Base-by-base conservation (phyloP, 371 early-diverging fungal genomes). In the Apophysomyces elegans region DNA sequence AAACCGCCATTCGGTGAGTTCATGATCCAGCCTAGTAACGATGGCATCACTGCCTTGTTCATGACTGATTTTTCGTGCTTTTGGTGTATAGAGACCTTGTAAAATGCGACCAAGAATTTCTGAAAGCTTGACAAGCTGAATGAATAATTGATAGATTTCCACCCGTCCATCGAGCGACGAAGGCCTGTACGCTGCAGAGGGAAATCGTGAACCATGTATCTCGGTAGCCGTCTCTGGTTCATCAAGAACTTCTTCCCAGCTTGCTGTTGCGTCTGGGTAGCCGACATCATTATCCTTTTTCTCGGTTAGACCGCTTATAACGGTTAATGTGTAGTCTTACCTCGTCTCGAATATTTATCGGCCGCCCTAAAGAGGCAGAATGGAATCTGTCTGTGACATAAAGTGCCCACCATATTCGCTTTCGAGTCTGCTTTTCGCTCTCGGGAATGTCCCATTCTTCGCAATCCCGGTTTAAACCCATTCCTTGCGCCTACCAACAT, bases 1-100 rank as follows among this genome's bases (percentile, higher is more conserved):
- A 61, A 76, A 76, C 5, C 83, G 75, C 83, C 83, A 82, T 46
- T 76, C 71, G 4, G 83, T 82, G 12, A 82, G 50, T 43, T 77
- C 72, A 44, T 74, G 74, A 64, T 82, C 83, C 16, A 82, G 58
- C 11, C 64, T 68, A n/a, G 76, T 71, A 0, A 82, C 80, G 61
- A 79, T 71, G 0, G 67, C 67, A 68, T 79, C 83, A 43, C 83
- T 79, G 32, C 78, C 77, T 47, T 78, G 77, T 14, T 75, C 69
- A 14, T 71, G 62, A 16, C 83, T 78, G 0, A 71, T 44, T 58
- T 69, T 66, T 39, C 78, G 75, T 7, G 80, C 83, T 45, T 75
- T 76, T 6, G 79, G 76, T n/a, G 83, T 75, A 56, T 82, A 76
- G 12, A 82, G 56, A 0, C 83, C 83, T 47, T 79, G 78, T 2